Base-by-base conservation (phyloP, 768 basidiomycete genomes). In the Megacollybia marginata region DNA sequence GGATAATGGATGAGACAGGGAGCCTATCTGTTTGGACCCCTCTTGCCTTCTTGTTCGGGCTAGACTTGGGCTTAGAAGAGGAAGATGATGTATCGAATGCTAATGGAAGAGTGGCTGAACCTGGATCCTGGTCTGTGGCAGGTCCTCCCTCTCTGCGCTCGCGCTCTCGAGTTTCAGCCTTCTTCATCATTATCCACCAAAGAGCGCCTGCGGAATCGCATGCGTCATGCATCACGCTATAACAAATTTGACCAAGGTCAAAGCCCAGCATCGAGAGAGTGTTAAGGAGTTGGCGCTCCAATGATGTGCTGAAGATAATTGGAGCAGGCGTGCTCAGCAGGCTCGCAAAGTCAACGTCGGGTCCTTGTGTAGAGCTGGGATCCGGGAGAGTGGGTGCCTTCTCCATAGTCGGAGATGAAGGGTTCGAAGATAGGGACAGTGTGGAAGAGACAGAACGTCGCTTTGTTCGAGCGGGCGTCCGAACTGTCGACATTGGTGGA, bases 121-220 rank as follows among this genome's bases (percentile, higher is more conserved):
- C 15, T 18, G 18, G 18, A 40, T 40, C 38, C 15, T 15, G 15
- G 4, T 28, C 23, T 28, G 23, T 28, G 6, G 23, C 23, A 28
- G 23, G 23, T 28, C 23, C 23, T 16, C 52, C 54, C 20, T 68
- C 70, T 28, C 23, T 28, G 6, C 23, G 23, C 20, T 73, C 72
- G 12, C 62, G 18, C 9, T 71, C 72, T 42, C 73, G 77, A 55
- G 66, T 81, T 71, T 79, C 92, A 16, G 82, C 79, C 58, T 83
- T 93, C 63, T 83, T 79, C 64, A 83, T 86, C 45, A 97, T 70
- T 78, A 95, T 90, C 96, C 96, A 99, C 94, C 94, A 99, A 8
- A 91, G 67, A 1, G 94, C 91, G 9, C 92, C 87, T 11, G 88
- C 78, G 0, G 88, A 79, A 65, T 99, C 95, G 59, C 95, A 99